A percentile compares a stretch with the other conserved stretches of the same genome.
Conservation (phyloP, 768 basidiomycete species). For the Rhodosporidiobolus sp. region DNA sequence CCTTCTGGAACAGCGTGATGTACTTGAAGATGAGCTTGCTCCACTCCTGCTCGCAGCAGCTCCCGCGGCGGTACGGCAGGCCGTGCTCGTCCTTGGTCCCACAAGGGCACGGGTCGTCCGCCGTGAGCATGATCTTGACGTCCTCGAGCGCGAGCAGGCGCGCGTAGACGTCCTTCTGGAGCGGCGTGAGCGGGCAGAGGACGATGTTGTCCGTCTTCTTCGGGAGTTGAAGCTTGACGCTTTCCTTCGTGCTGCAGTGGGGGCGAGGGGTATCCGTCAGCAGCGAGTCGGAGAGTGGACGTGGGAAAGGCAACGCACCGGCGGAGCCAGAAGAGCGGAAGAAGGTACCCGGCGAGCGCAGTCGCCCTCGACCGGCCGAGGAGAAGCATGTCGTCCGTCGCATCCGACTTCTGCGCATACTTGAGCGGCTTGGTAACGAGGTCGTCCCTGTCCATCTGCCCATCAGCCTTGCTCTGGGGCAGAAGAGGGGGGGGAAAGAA, state of each 20-base stretch:
- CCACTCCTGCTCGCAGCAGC: conserved; percentile 57
- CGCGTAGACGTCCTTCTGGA: conserved; percentile 59
- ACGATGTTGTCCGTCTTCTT: conserved; percentile 85
- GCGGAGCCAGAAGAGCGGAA: conserved; percentile 80
- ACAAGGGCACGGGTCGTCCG: conserved; percentile 72
- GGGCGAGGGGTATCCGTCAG: conserved; percentile 70
- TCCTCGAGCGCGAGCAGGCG: conserved; percentile 53
- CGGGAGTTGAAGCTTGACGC: conserved; percentile 61
- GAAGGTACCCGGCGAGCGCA: conserved; percentile 62
- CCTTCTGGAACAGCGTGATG: conserved; percentile 76
- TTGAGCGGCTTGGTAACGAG: conserved; percentile 57
- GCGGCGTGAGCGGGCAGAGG: conserved; percentile 78
- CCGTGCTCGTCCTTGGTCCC: conserved; percentile 27
- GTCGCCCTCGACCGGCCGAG: conserved; percentile 59
- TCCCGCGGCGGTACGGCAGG: conserved; percentile 57
- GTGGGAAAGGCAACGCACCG: conserved; percentile 54
- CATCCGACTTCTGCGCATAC: conserved; percentile 63
- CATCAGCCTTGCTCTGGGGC: neutral
- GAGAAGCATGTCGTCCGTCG: conserved; percentile 62
- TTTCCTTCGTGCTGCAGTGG: conserved; percentile 18
- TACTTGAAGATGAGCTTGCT: conserved; percentile 61
- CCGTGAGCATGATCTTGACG: conserved; percentile 68
- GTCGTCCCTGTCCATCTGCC: neutral
- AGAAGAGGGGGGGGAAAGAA: conserved; percentile 43
- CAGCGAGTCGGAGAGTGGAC: neutral